These are phyloP conservation scores for Candida boidinii DNA, from an alignment of 805 yeast species.

Conservation along the genomic window DNA sequence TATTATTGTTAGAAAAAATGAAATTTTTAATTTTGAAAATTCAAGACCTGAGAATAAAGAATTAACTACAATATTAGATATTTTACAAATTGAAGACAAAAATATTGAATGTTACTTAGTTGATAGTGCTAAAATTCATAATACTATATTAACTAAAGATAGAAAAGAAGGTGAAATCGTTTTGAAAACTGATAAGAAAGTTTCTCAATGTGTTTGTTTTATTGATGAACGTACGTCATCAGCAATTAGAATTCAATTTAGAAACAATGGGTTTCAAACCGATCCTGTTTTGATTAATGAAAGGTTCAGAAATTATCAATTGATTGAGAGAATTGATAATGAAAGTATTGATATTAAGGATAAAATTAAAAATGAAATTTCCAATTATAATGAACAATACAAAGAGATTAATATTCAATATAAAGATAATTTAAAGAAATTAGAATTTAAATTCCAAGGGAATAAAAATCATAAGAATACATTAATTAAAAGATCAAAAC, in stretches of 20 bases:
- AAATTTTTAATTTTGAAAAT: slow-evolving; percentile 42
- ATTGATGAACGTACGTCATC: slow-evolving; percentile 14
- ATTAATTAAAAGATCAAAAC: too few relatives aligned
- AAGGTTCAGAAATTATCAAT: not conserved
- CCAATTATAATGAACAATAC: slow-evolving; percentile 9
- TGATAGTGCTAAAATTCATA: slow-evolving; percentile 55
- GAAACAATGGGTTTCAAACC: slow-evolving; percentile 19
- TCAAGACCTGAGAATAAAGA: slow-evolving; percentile 32
- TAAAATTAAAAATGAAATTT: slow-evolving; percentile 9
- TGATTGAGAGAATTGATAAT: slow-evolving; percentile 9
- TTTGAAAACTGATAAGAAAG: slow-evolving; percentile 23
- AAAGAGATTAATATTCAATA: slow-evolving; percentile 1
- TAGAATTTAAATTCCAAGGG: slow-evolving; percentile 3
- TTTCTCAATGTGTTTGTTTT: slow-evolving; percentile 16
- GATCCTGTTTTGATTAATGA: slow-evolving; percentile 16
- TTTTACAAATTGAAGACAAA: slow-evolving; percentile 45
- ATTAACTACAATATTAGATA: slow-evolving; percentile 49
- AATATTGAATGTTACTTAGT: slow-evolving; percentile 53
- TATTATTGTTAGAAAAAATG: slow-evolving; percentile 45
- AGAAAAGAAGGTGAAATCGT: slow-evolving; percentile 41
- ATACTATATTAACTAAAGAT: slow-evolving; percentile 42
- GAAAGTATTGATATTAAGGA: slow-evolving; percentile 5
- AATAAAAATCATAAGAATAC: slow-evolving; percentile 6
- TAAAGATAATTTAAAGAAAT: slow-evolving; percentile 4
- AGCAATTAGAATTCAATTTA: slow-evolving; percentile 15